Conservation (phyloP, 148 eudicot species). For the Vaccinium macrocarpon region DNA sequence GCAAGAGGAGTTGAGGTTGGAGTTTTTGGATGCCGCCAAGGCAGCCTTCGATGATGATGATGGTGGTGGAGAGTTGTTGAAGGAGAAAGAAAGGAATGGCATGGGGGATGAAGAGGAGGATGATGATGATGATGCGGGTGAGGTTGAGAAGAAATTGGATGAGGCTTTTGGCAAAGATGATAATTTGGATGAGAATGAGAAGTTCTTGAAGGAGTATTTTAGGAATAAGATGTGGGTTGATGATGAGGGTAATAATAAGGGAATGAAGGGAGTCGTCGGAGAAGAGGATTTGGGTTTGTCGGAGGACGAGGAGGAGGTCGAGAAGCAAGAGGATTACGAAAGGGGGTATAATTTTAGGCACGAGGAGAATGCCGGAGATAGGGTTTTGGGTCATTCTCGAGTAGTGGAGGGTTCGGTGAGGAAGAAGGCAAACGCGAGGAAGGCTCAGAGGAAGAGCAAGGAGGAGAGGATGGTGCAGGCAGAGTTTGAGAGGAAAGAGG, state of each 20-base stretch:
- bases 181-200: conserved; percentile 55
- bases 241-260: conserved; percentile 34
- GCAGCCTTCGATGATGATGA: conserved; percentile 43
- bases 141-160: conserved; percentile 56
- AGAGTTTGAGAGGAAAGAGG: conserved; percentile 72
- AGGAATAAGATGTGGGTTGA: conserved; percentile 67
- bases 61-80: conserved; percentile 40
- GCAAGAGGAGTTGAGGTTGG: conserved; percentile 61
- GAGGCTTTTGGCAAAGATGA: conserved; percentile 74
- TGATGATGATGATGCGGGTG: conserved; percentile 44
- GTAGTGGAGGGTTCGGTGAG: conserved; percentile 78
- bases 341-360: conserved; percentile 72
- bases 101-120: conserved; percentile 34
- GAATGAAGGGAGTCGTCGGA: conserved; percentile 19
- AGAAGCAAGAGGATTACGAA: conserved; percentile 84
- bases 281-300: conserved; percentile 43
- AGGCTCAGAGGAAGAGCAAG: conserved; percentile 78
- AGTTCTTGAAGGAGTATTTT: conserved; percentile 74
- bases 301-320: conserved; percentile 78
- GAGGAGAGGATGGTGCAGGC: conserved; percentile 77
- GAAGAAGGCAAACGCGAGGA: conserved; percentile 76
- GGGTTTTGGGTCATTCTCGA: conserved; percentile 72
- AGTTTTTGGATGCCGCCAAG: conserved; percentile 38
- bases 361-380: conserved; percentile 74
- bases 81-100: conserved; percentile 33